These are phyloP conservation scores for Fusarium pilosicola DNA, from an alignment of 2,329 filamentous ascomycete species.

Conservation along the genomic window DNA sequence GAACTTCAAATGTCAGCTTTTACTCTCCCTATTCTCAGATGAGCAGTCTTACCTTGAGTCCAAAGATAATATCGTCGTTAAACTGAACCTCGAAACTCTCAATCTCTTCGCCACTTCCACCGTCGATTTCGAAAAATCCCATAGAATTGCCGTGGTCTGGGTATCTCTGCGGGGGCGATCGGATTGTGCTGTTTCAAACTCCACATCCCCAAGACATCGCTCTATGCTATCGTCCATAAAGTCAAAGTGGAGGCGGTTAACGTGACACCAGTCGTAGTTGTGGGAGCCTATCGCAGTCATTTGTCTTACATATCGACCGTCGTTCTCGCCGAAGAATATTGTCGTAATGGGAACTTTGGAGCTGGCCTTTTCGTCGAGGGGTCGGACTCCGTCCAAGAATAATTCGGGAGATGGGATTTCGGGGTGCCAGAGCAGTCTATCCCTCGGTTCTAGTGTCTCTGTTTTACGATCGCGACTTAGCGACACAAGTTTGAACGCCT, in stretches of 20 bases:
- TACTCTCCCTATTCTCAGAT: background rate
- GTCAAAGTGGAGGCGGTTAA: background rate
- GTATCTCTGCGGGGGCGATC: background rate
- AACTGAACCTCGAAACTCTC: conserved; percentile 1
- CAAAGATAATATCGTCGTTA: background rate
- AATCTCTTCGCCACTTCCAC: conserved; percentile 14
- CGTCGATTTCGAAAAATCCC: background rate
- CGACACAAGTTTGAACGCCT: conserved; percentile 27
- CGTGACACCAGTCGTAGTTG: background rate
- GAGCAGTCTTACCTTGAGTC: conserved; percentile 10
- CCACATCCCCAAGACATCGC: background rate
- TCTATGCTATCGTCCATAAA: background rate
- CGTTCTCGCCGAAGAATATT: conserved; percentile 16
- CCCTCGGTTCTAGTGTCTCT: background rate
- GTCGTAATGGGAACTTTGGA: background rate
- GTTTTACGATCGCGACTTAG: background rate
- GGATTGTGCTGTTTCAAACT: background rate
- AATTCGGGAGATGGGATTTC: background rate
- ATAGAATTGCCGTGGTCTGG: background rate
- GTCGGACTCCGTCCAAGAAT: background rate
- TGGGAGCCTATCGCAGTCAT: background rate
- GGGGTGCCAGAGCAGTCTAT: conserved; percentile 23
- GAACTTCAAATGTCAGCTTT: background rate
- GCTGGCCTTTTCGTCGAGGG: accelerated
- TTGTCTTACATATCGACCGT: background rate